Percentiles rank a stretch among this genome's conserved stretches.
Evolutionary conservation across 495 filamentous ascomycete species (phyloP).

Genomic region (Oidiodendron maius): DNA sequence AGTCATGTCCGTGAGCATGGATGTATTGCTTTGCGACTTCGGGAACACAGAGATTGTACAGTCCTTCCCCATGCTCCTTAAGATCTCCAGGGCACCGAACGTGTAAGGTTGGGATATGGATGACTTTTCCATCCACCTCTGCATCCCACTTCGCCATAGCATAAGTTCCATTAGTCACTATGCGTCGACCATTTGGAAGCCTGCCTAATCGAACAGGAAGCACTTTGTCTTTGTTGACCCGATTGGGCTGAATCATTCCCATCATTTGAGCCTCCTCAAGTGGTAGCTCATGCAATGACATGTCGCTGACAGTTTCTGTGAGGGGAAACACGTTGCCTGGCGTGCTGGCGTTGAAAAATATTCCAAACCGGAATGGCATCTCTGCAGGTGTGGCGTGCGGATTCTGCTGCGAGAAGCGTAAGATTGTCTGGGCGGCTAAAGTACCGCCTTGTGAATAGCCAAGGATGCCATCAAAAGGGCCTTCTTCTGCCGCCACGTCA

Average conservation of each 20-base stretch:
- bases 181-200: background rate
- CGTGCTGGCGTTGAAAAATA: slow-evolving; percentile 4
- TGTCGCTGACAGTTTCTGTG: background rate
- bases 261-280: background rate
- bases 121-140: background rate
- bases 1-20: slow-evolving; percentile 3
- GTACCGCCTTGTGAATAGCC: slow-evolving; percentile 13
- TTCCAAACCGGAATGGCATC: slow-evolving; percentile 4
- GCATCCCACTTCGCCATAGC: slow-evolving; percentile 3
- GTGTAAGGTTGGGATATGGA: slow-evolving; percentile 3
- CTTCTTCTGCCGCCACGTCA: slow-evolving; percentile 15
- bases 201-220: background rate
- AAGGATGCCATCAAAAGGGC: slow-evolving; percentile 14
- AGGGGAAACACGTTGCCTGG: background rate
- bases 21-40: background rate
- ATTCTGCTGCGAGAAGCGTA: background rate
- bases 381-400: background rate
- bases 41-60: slow-evolving; percentile 3
- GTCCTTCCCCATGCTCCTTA: background rate
- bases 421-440: background rate
- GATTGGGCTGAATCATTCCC: background rate
- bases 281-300: background rate
- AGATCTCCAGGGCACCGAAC: slow-evolving; percentile 3
- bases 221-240: too few species aligned
- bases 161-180: background rate